phyloP scores from a whole-genome alignment of 2,329 filamentous ascomycete species.

The Sarocladium oryzae region DNA sequence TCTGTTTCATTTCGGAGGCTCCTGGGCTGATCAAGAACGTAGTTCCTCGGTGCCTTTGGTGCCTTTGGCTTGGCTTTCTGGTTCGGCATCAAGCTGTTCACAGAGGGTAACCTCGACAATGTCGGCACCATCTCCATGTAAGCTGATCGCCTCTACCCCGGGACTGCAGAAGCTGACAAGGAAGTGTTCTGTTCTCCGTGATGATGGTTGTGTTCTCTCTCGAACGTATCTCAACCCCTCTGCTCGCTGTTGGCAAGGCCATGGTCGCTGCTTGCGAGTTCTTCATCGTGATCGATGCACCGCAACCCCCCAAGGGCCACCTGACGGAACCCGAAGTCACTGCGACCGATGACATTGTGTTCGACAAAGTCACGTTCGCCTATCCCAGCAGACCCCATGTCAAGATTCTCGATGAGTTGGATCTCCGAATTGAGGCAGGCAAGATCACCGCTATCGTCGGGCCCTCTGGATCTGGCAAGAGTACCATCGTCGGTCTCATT shows the following conservation, averaged over 20 bases:
- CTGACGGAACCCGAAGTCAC: constrained; percentile 31
- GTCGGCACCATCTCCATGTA: constrained; percentile 51
- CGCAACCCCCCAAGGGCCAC: constrained; percentile 28
- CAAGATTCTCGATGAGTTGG: constrained; percentile 54
- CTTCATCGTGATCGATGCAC: constrained; percentile 47
- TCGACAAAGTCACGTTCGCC: constrained; percentile 62
- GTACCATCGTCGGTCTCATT: constrained; percentile 64
- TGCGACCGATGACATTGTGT: constrained; percentile 33
- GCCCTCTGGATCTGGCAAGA: constrained; percentile 67
- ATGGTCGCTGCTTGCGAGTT: constrained; percentile 52
- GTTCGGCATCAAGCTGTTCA: constrained; percentile 49
- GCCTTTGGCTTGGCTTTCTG: constrained; percentile 55
- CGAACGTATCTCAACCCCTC: constrained; percentile 49
- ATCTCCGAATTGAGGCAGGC: constrained; percentile 52
- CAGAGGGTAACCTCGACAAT: constrained; percentile 38
- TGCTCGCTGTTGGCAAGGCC: constrained; percentile 53
- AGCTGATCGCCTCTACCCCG: constrained; percentile 17
- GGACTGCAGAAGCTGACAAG: constrained; percentile 9
- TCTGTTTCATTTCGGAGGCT: too few species aligned
- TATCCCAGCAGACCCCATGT: constrained; percentile 63
- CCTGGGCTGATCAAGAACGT: too few species aligned
- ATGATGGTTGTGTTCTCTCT: constrained; percentile 52
- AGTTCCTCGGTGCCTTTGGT: constrained; percentile 48
- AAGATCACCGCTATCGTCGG: constrained; percentile 71
- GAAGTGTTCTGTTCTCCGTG: constrained; percentile 47